phyloP scores from a whole-genome alignment of 192 early-diverging fungal species.

The Gaertneriomyces semiglobifer region DNA sequence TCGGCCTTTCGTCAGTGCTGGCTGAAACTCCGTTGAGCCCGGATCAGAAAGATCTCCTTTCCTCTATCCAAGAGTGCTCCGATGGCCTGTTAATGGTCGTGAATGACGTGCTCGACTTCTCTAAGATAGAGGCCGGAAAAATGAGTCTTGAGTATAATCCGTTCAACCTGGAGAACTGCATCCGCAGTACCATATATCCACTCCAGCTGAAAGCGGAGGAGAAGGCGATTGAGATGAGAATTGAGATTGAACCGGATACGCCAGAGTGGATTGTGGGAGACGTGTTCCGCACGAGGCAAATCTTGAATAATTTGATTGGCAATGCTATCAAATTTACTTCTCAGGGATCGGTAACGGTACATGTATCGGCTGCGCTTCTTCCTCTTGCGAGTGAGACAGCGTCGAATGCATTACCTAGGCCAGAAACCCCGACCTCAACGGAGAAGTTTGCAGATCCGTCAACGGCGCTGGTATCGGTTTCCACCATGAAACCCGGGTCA shows the following conservation, averaged over 20 bases:
- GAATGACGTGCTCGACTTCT: constrained; percentile 31
- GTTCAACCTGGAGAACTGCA: constrained; percentile 21
- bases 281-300: constrained; percentile 51
- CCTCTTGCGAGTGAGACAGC: no score
- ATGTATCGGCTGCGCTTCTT: no score
- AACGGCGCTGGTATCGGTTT: no score
- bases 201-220: constrained; percentile 8
- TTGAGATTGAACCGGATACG: constrained; percentile 4
- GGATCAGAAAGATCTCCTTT: constrained; percentile 24
- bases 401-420: no score
- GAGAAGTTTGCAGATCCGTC: no score
- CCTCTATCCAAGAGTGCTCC: constrained; percentile 22
- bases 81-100: constrained; percentile 30
- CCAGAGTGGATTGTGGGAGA: constrained; percentile 43
- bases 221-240: constrained; percentile 21
- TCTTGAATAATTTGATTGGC: constrained; percentile 50
- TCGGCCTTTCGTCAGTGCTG: constrained; percentile 14
- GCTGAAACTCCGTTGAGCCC: constrained; percentile 20
- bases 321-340: constrained; percentile 44
- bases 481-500: background rate
- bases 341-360: background rate
- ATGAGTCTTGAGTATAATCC: constrained; percentile 19
- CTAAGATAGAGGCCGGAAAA: constrained; percentile 30
- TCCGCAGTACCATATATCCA: constrained; percentile 11
- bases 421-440: no score